Evolutionary conservation across 495 filamentous ascomycete genomes (phyloP).

Genomic region (Neurospora africana): DNA sequence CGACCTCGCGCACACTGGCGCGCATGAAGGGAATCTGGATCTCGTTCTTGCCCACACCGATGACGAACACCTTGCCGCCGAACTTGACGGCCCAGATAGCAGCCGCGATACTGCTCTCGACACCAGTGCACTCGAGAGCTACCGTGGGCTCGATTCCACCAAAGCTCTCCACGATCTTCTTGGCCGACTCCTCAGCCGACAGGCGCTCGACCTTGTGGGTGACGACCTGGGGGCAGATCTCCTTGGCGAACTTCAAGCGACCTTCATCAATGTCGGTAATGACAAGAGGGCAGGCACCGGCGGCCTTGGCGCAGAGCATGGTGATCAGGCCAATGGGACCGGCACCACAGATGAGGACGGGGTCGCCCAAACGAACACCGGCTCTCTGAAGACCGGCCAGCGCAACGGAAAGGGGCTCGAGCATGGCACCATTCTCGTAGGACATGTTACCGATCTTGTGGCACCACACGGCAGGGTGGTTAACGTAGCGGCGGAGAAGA

Average conservation of each 20-base stretch:
- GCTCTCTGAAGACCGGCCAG: slow-evolving; percentile 76
- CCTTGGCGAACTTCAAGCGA: slow-evolving; percentile 70
- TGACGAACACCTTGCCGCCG: slow-evolving; percentile 87
- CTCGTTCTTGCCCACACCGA: slow-evolving; percentile 88
- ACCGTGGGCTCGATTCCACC: slow-evolving; percentile 66
- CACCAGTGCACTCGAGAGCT: slow-evolving; percentile 81
- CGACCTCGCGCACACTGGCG: slow-evolving; percentile 79
- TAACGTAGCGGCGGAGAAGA: slow-evolving; percentile 84
- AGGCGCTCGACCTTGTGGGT: slow-evolving; percentile 67
- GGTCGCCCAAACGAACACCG: slow-evolving; percentile 67
- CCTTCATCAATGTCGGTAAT: slow-evolving; percentile 90
- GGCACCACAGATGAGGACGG: slow-evolving; percentile 77
- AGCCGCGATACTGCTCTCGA: slow-evolving; percentile 75
- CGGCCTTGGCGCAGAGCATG: slow-evolving; percentile 67
- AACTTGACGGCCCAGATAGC: slow-evolving; percentile 86
- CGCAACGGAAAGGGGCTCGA: slow-evolving; percentile 80
- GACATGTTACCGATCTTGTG: slow-evolving; percentile 87
- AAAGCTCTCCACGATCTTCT: slow-evolving; percentile 52
- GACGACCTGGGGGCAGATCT: slow-evolving; percentile 57
- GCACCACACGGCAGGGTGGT: slow-evolving; percentile 84
- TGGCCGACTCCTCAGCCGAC: slow-evolving; percentile 59
- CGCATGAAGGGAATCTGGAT: slow-evolving; percentile 92
- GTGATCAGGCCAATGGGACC: slow-evolving; percentile 86
- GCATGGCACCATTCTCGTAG: slow-evolving; percentile 75
- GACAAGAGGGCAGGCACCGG: slow-evolving; percentile 75